Evolutionary conservation across 495 filamentous ascomycete species (phyloP).

Genomic region (Aspergillus baeticus): DNA sequence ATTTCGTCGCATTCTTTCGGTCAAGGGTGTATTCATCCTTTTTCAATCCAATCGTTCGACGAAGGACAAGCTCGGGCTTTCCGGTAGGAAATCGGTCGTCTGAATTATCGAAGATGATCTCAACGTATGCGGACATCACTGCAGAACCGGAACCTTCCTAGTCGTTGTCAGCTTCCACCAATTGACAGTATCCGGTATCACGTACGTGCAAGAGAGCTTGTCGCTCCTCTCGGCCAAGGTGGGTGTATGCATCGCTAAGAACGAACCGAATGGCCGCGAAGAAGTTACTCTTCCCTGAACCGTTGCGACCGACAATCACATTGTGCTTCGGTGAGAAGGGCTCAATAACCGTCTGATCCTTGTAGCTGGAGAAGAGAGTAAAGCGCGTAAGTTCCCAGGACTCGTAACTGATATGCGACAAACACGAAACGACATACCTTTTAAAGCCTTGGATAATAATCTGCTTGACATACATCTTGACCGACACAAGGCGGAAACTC

Average conservation of each 20-base stretch:
- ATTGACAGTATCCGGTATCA: not conserved
- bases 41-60: slow-evolving; percentile 93
- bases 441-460: slow-evolving; percentile 99
- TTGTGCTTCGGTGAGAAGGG: slow-evolving; percentile 98
- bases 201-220: slow-evolving; percentile 84
- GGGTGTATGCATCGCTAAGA: slow-evolving; percentile 94
- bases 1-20: slow-evolving; percentile 90
- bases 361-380: slow-evolving; percentile 66
- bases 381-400: not conserved
- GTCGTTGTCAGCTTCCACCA: slow-evolving; percentile 22
- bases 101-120: slow-evolving; percentile 97
- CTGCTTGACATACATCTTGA: slow-evolving; percentile 97
- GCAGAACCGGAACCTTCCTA: slow-evolving; percentile 93
- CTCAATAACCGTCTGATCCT: slow-evolving; percentile 97
- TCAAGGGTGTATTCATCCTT: slow-evolving; percentile 99
- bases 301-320: slow-evolving; percentile 98
- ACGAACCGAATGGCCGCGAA: slow-evolving; percentile 99
- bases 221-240: slow-evolving; percentile 94
- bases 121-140: slow-evolving; percentile 98
- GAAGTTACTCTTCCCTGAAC: slow-evolving; percentile 99
- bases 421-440: slow-evolving; percentile 59
- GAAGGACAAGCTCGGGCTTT: slow-evolving; percentile 82
- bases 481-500: slow-evolving; percentile 33
- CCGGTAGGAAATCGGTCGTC: slow-evolving; percentile 96
- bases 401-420: too few relatives aligned